Base-by-base conservation (phyloP, 495 filamentous ascomycete genomes). In the Entonaema liquescens region DNA sequence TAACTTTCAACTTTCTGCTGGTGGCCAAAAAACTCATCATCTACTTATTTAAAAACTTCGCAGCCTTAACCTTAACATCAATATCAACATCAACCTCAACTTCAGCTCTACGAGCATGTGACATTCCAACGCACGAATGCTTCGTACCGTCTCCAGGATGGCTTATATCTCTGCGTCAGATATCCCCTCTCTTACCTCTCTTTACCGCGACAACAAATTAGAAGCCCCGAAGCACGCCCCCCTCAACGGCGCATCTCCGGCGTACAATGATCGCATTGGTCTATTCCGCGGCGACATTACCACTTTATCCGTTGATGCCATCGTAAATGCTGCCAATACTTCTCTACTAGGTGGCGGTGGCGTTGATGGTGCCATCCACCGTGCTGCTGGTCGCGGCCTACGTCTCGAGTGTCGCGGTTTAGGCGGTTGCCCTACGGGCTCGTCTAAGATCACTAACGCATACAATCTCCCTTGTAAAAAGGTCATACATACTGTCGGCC, bases 311-410 rank as follows among this genome's bases (percentile, higher is more conserved):
- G 87, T 94, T 33, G 93, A 92, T 71, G 90, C 89, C 64, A 97
- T 98, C 72, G 94, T 98, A 74, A 98, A 98, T 78, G 95, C 95
- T 9, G 94, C 95, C 21, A 98, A 98, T 76, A 78, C 80, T 17
- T 89, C 85, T 7, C 86, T 99, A 0, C 83, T 92, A 2, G 92
- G 93, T 54, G 95, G 95, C 44, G 92, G 93, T 15, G 95, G 95
- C 36, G 93, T 98, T 23, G 92, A 93, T 66, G 91, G 90, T 19
- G 93, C 92, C 23, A 97, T 98, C 72, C 95, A 98, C 77, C 78
- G 86, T 35, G 92, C 91, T 28, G 95, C 95, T 26, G 95, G 95
- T 6, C 85, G 79, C 0, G 70, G 77, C 0, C 84, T 97, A 9
- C 68, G 90, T n/a, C 54, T 52, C 8, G 95, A 94, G 78, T 98